Conservation (phyloP, 2,329 filamentous ascomycete genomes). For the Xylogone sp. region DNA sequence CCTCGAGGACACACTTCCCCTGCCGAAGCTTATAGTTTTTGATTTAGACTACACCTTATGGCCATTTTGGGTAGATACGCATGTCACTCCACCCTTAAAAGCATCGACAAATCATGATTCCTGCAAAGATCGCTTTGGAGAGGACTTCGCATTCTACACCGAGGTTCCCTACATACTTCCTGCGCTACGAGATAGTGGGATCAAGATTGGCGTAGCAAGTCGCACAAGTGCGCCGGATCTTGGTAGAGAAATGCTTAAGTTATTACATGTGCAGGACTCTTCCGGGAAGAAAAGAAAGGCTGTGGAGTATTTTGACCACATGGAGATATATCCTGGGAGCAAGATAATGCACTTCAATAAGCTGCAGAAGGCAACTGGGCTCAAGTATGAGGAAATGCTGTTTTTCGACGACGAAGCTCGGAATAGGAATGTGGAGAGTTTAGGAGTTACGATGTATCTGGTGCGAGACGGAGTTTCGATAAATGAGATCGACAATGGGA, state of each 20-base stretch:
- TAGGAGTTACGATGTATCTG: slow-evolving; percentile 78
- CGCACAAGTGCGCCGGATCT: slow-evolving; percentile 77
- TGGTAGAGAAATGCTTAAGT: slow-evolving; percentile 74
- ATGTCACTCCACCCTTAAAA: slow-evolving; percentile 72
- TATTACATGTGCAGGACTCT: slow-evolving; percentile 54
- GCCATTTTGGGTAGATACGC: slow-evolving; percentile 98
- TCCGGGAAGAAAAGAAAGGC: slow-evolving; percentile 35
- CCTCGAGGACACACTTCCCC: slow-evolving; percentile 50
- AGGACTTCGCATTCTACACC: slow-evolving; percentile 66
- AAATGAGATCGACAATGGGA: slow-evolving; percentile 73
- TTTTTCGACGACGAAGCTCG: slow-evolving; percentile 93
- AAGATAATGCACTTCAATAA: slow-evolving; percentile 84
- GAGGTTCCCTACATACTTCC: slow-evolving; percentile 66
- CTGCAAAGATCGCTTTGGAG: slow-evolving; percentile 54
- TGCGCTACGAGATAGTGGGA: slow-evolving; percentile 39
- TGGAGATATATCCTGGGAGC: slow-evolving; percentile 70
- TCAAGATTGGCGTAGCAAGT: slow-evolving; percentile 69
- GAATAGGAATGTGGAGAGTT: slow-evolving; percentile 73
- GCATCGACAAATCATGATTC: slow-evolving; percentile 37
- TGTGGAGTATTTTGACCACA: slow-evolving; percentile 56
- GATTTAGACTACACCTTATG: slow-evolving; percentile 98
- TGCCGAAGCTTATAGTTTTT: slow-evolving; percentile 84
- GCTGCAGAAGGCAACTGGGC: slow-evolving; percentile 65
- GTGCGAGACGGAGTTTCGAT: slow-evolving; percentile 76
- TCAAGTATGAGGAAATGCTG: slow-evolving; percentile 79